These are phyloP conservation scores for Berberis vulgaris DNA, from an alignment of 164 flowering plant species.

Conservation along the genomic window DNA sequence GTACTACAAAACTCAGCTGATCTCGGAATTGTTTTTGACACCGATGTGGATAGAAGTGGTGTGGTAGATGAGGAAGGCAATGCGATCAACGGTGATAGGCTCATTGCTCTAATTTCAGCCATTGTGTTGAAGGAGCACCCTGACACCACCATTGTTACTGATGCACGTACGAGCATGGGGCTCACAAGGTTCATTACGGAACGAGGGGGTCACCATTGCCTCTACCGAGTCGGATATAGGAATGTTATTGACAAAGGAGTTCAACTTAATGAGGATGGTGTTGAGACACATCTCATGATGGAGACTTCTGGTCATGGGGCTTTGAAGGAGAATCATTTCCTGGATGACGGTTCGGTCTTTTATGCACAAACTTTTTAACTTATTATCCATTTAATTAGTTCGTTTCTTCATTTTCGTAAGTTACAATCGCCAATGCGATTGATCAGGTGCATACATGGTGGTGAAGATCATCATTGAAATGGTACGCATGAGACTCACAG, in stretches of 20 bases:
- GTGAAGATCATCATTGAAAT: constrained; percentile 90
- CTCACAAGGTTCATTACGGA: constrained; percentile 53
- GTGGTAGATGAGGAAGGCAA: constrained; percentile 72
- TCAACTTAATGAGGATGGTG: constrained; percentile 65
- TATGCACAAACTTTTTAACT: not conserved
- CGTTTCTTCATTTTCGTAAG: not conserved
- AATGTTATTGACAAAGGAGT: constrained; percentile 92
- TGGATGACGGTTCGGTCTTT: constrained; percentile 63
- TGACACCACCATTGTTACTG: constrained; percentile 72
- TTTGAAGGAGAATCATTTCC: constrained; percentile 75
- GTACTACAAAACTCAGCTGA: constrained; percentile 61
- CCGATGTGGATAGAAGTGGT: constrained; percentile 94
- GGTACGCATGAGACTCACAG: constrained; percentile 80
- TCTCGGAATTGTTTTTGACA: constrained; percentile 84
- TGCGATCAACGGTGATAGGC: constrained; percentile 78
- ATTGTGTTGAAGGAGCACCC: constrained; percentile 79
- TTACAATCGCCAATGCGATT: not conserved
- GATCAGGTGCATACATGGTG: constrained; percentile 88
- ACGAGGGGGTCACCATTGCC: constrained; percentile 78
- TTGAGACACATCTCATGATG: constrained; percentile 92
- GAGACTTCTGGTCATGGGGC: constrained; percentile 97
- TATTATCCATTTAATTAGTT: not conserved
- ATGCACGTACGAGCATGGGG: constrained; percentile 76
- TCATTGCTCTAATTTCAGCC: constrained; percentile 85
- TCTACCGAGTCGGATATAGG: constrained; percentile 81